Evolutionary conservation across 2,329 filamentous ascomycete species (phyloP), one percentile per base, ranked within the genome.

Genomic region (Colletotrichum chrysophilum): DNA sequence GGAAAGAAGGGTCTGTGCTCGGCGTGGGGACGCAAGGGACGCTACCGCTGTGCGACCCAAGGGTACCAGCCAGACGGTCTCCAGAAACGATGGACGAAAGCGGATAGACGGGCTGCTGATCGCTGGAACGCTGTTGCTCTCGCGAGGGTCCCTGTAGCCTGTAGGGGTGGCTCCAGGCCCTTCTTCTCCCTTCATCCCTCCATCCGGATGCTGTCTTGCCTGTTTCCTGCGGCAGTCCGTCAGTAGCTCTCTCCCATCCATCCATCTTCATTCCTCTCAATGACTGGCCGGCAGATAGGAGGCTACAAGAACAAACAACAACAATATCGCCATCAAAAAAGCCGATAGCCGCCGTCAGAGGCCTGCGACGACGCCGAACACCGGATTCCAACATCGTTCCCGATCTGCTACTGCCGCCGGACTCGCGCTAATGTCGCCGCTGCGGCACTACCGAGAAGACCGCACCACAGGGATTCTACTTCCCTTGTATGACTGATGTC

Each of bases 21-120:
- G 21, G 60, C 76, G 78, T 80, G 79, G 79, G 64, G 77, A 77
- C 75, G 62, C 68, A 60, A 24, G 79, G 66, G 76, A 74, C 77
- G 62, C 74, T 77, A 78, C 75, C 52, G 78, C 68, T 55, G 71
- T 76, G 71, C 72, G 76, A 78, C 76, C 64, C 76, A 76, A 80
- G 76, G 73, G 78, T 80, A 77, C 79, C 80, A 73, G 73, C 74
- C 67, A 77, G 76, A 76, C 77, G 79, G 79, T 62, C 76, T 75
- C 74, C 58, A 74, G 71, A 66, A 72, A 26, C 58, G 32, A 76
- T 74, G 43, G 56, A 74, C 69, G 72, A 71, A 78, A 75, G 72
- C 71, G 72, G 73, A 71, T 66, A 69, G 66, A 58, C 56, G 69
- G 60, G 64, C 28, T 60, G 73, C 71, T 68, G 68, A 78, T 77